Percentiles rank a stretch among this genome's conserved stretches.
phyloP scores from a whole-genome alignment of 73 alveolate species.

The Paramecium octaurelia region DNA sequence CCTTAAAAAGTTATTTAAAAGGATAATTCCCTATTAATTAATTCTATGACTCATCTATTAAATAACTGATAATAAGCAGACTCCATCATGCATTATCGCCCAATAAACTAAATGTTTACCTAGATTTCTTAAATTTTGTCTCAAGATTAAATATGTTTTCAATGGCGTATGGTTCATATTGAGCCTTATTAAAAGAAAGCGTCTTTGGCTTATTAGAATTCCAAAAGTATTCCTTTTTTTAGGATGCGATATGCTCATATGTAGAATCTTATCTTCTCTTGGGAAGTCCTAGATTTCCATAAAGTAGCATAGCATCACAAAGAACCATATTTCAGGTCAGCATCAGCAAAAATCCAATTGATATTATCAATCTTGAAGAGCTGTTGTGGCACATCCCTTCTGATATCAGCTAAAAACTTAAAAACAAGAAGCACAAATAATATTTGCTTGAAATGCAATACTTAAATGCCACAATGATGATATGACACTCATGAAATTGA shows the following conservation, averaged over 20 bases:
- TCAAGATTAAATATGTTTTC: neutral
- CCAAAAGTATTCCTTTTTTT: neutral
- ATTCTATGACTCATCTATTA: neutral
- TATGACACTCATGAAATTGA: neutral
- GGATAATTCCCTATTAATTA: neutral
- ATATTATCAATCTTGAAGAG: neutral
- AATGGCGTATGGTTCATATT: neutral
- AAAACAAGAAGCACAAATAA: neutral
- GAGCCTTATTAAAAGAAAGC: neutral
- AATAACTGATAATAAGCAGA: neutral
- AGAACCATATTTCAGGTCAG: neutral
- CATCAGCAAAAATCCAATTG: neutral
- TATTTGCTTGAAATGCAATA: neutral
- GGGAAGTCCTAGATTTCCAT: neutral
- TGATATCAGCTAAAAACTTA: neutral
- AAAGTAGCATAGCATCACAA: neutral
- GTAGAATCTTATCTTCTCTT: neutral
- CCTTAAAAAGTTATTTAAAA: neutral
- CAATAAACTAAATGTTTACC: neutral
- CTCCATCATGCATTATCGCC: neutral
- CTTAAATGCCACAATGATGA: neutral
- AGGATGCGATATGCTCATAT: neutral
- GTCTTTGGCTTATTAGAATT: neutral
- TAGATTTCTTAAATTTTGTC: neutral
- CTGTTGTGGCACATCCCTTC: neutral